phyloP scores from a whole-genome alignment of 2,329 filamentous ascomycete species.

The Aspergillus aculeatinus region DNA sequence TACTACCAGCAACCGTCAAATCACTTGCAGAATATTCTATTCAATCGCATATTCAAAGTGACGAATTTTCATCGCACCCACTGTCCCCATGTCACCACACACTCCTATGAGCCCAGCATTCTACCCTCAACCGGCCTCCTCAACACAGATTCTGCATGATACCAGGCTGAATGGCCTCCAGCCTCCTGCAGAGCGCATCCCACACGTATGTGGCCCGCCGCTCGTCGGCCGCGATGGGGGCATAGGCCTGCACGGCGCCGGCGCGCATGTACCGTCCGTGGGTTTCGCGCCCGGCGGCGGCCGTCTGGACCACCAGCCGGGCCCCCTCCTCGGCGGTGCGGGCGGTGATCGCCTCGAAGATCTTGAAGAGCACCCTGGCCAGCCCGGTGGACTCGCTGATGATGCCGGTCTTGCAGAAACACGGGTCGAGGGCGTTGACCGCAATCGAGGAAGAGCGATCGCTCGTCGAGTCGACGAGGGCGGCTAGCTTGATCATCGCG shows the following conservation, averaged over 20 bases:
- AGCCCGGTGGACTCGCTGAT: background rate
- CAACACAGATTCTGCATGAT: background rate
- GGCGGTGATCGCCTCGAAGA: too few relatives aligned
- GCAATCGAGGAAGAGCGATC: background rate
- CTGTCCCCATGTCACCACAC: too few relatives aligned
- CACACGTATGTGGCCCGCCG: background rate
- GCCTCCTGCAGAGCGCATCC: background rate
- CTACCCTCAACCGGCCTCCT: too few relatives aligned
- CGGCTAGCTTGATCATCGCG: too few relatives aligned
- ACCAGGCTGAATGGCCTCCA: background rate
- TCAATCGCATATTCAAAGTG: too few relatives aligned
- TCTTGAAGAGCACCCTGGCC: too few relatives aligned
- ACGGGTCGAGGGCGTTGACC: conserved; percentile 1
- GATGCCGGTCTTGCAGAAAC: conserved; percentile 1
- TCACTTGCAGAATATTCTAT: too few relatives aligned
- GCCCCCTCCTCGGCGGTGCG: too few relatives aligned
- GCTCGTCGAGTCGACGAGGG: too few relatives aligned
- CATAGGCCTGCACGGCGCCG: conserved; percentile 2
- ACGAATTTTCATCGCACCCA: too few relatives aligned
- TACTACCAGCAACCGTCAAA: too few relatives aligned
- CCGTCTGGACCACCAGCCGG: background rate
- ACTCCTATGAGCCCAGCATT: too few relatives aligned
- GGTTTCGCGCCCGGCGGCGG: background rate
- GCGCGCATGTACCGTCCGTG: conserved; percentile 2
- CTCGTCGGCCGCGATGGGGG: background rate